phyloP scores from a whole-genome alignment of 805 yeast species.

The Maudiozyma turicensis region DNA sequence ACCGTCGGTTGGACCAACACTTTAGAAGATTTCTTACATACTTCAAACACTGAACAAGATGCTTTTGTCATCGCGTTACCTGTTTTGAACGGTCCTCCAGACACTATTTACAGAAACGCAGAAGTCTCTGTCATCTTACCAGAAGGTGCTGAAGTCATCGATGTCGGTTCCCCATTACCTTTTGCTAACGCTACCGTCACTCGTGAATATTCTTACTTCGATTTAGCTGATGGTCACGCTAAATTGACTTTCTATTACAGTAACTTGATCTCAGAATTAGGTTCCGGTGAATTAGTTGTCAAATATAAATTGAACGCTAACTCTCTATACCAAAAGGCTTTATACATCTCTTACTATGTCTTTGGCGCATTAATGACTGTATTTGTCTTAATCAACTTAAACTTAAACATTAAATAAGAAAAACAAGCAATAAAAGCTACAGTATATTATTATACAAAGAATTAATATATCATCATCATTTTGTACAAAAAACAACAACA shows the following conservation, averaged over 20 bases:
- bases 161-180: slow-evolving; percentile 47
- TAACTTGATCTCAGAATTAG: slow-evolving; percentile 62
- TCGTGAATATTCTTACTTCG: slow-evolving; percentile 53
- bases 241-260: slow-evolving; percentile 50
- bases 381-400: slow-evolving; percentile 39
- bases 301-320: slow-evolving; percentile 50
- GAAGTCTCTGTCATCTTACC: slow-evolving; percentile 64
- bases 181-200: slow-evolving; percentile 15
- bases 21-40: slow-evolving; percentile 43
- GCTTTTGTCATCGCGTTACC: slow-evolving; percentile 59
- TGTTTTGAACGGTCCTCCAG: slow-evolving; percentile 59
- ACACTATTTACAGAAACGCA: slow-evolving; percentile 57
- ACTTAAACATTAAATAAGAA: slow-evolving; percentile 27
- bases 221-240: slow-evolving; percentile 67
- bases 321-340: slow-evolving; percentile 54
- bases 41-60: slow-evolving; percentile 32
- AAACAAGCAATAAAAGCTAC: not conserved
- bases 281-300: slow-evolving; percentile 45
- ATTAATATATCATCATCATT: no score
- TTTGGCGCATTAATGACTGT: slow-evolving; percentile 50
- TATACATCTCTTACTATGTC: slow-evolving; percentile 51
- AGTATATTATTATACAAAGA: not conserved
- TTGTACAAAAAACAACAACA: not conserved
- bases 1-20: slow-evolving; percentile 86
- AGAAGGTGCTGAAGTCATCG: slow-evolving; percentile 63